Base-by-base conservation (phyloP, 2,329 filamentous ascomycete species). In the Botrytis deweyae region DNA sequence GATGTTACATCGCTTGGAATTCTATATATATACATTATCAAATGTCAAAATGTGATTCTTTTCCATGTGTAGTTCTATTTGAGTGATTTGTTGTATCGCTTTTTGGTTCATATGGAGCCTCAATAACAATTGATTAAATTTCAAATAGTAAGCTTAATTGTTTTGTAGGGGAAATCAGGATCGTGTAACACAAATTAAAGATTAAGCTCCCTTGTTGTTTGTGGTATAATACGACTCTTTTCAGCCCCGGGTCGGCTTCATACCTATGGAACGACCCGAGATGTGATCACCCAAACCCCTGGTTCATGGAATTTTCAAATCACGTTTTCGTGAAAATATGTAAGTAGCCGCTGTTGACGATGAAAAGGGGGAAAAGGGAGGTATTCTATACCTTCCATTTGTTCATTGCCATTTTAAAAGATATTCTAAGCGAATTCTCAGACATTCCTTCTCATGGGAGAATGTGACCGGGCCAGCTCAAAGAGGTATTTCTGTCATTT, bases 241-340 rank as follows among this genome's bases (percentile, higher is more conserved):
- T n/a, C 36, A 67, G 46, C 46, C 46, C 12, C 61, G 62, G 70
- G 36, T 72, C 62, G 70, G 70, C 70, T 72, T 67, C 38, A 46
- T 67, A 20, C 12, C n/a, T 72, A 74, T 75, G 76, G 75, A 72
- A 77, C 78, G 76, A 77, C 75, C 77, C 77, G 77, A 77, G 74
- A 75, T 70, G 70, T 70, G 77, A 78, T 78, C 77, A 74, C 73
- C 77, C 76, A 66, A 72, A 77, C 62, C 74, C 78, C 77, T 76
- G 75, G 76, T 76, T 76, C 61, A 74, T 70, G 77, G 76, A 72
- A 73, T 65, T 72, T 58, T 38, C 10, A 33, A 69, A 52, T 55
- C 65, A 68, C 20, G 16, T 42, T 68, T 58, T 52, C 22, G 42
- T 52, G n/a, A 61, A 72, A 72, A 72, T 42, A 58, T 58, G 52